A percentile compares a stretch with the other conserved stretches of the same genome.
Evolutionary conservation across 192 early-diverging fungal species (phyloP).

Genomic region (Chytriomyces confervae): DNA sequence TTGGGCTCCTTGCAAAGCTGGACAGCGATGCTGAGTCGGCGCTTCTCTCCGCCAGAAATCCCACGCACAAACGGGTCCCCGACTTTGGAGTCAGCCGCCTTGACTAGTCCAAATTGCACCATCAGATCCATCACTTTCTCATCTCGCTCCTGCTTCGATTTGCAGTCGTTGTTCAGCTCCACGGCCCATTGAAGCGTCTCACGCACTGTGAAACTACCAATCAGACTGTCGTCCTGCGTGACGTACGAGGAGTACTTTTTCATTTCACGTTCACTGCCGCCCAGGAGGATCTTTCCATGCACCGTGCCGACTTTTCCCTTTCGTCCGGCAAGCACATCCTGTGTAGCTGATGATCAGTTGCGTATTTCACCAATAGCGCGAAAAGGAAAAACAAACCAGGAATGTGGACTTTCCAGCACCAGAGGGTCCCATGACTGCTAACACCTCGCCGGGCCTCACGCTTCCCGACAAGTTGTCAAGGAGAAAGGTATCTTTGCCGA

Average conservation of each 20-base stretch:
- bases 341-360: not conserved
- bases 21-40: conserved; percentile 77
- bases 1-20: conserved; percentile 67
- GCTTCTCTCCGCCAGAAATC: conserved; percentile 82
- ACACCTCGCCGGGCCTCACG: conserved; percentile 56
- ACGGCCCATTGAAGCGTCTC: conserved; percentile 47
- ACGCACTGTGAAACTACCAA: conserved; percentile 65
- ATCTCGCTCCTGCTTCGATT: conserved; percentile 45
- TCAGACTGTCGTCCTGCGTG: conserved; percentile 44
- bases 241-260: conserved; percentile 39
- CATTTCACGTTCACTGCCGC: conserved; percentile 36
- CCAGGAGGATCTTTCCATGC: conserved; percentile 30
- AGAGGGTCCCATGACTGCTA: conserved; percentile 62
- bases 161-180: conserved; percentile 31
- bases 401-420: conserved; percentile 50
- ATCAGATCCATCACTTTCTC: conserved; percentile 65
- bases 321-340: conserved; percentile 17
- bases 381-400: conserved; percentile 11
- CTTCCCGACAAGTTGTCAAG: conserved; percentile 58
- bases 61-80: conserved; percentile 72
- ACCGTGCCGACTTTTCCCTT: conserved; percentile 19
- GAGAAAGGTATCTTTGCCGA: not conserved
- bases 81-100: conserved; percentile 60
- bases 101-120: conserved; percentile 60
- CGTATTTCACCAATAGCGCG: not conserved